These are phyloP conservation scores for Sporothrix variecibatus DNA, from an alignment of 2,329 filamentous ascomycete species.

Conservation along the genomic window DNA sequence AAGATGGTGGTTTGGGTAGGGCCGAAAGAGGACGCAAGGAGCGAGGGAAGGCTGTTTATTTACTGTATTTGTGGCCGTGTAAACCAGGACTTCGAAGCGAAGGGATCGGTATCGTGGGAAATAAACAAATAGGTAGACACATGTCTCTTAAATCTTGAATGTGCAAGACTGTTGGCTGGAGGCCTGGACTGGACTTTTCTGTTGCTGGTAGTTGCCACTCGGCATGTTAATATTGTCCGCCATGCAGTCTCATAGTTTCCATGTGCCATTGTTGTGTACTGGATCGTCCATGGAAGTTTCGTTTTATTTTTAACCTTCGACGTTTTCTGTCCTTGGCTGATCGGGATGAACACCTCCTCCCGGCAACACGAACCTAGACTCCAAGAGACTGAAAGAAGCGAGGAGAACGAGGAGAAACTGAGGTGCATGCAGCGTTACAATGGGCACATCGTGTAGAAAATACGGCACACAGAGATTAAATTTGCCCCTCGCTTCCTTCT, in stretches of 20 bases:
- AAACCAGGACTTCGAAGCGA: background rate
- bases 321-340: background rate
- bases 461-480: background rate
- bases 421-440: background rate
- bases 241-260: no score
- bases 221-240: background rate
- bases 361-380: background rate
- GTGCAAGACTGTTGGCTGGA: no score
- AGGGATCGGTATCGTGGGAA: no score
- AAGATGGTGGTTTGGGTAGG: background rate
- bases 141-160: no score
- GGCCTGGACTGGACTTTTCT: no score
- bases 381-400: background rate
- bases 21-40: background rate
- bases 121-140: no score
- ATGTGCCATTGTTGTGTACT: no score
- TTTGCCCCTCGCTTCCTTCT: background rate
- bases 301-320: background rate
- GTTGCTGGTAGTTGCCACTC: background rate
- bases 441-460: background rate
- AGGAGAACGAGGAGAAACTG: background rate
- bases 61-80: background rate
- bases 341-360: background rate
- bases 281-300: no score
- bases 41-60: background rate